phyloP scores from a whole-genome alignment of 148 eudicot species.

The Mesembryanthemum crystallinum region DNA sequence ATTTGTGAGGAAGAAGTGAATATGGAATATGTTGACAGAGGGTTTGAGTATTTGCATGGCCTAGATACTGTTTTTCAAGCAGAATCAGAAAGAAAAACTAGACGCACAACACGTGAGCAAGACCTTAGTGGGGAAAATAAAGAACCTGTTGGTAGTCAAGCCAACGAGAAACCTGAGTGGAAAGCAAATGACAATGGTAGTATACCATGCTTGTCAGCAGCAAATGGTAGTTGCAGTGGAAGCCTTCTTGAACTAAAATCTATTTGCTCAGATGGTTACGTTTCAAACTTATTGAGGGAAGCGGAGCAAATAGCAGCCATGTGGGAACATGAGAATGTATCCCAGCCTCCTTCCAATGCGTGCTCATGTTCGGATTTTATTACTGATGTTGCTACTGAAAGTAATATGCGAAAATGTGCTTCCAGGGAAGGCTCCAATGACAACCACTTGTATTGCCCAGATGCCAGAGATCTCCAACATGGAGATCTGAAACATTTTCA shows the following conservation, averaged over 20 bases:
- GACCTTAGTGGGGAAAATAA: neutral
- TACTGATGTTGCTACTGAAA: neutral
- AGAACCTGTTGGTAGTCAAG: neutral
- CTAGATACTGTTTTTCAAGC: neutral
- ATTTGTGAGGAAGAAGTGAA: constrained; percentile 35
- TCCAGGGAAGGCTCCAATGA: constrained; percentile 41
- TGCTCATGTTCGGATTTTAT: constrained; percentile 32
- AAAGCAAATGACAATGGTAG: constrained; percentile 42
- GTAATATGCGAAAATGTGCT: constrained; percentile 38
- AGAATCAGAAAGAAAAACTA: neutral
- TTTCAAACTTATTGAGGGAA: constrained; percentile 37
- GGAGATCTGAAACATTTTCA: constrained; percentile 49
- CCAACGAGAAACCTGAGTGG: constrained; percentile 36
- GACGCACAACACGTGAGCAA: neutral
- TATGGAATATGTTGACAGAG: constrained; percentile 37
- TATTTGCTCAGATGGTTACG: constrained; percentile 25
- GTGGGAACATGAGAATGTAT: constrained; percentile 4
- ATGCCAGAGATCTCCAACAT: constrained; percentile 35
- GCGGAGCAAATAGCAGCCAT: constrained; percentile 35
- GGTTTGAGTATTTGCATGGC: constrained; percentile 42
- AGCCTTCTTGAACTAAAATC: constrained; percentile 40
- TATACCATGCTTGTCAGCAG: constrained; percentile 44
- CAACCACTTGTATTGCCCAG: constrained; percentile 50
- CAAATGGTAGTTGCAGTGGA: constrained; percentile 48
- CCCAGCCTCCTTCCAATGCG: constrained; percentile 9